Evolutionary conservation across 164 flowering plant genomes (phyloP), one percentile per base, ranked within the genome.

Genomic region (Chimonanthus salicifolius): DNA sequence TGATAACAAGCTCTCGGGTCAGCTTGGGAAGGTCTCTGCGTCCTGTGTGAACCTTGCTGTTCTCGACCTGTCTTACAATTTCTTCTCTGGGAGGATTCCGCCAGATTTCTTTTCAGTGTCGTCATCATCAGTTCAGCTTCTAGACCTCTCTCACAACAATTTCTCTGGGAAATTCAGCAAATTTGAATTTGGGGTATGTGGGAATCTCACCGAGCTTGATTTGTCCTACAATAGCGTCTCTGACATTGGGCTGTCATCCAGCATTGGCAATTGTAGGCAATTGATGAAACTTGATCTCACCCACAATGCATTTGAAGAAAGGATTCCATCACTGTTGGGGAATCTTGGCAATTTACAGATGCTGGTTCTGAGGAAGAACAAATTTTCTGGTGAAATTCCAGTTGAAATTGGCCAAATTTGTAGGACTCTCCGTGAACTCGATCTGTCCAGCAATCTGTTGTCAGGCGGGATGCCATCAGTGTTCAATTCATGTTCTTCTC

Each of bases 131-230:
- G 76, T 89, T 45, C 46, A 70, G 64, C 60, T 71, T 70, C 79
- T 90, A 47, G 88, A 89, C 77, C 85, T 90, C 49, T 89, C 94
- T 3, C 74, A 78, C 77, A 91, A 91, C 81, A 90, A 88, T 76
- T 87, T 93, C 68, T 82, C 94, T 6, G 88, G 88, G 15, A 68
- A 74, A 5, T 82, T 90, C 79, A 69, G 84, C 15, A 20, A 8
- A 44, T 62, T 89, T 51, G 81, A 82, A 33, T 85, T 91, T 43
- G 86, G 88, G 5, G 49, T n/a, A 11, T 91, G 92, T 73, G 71
- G 67, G 33, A 87, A 88, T 68, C 91, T 93, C 70, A 83, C 88
- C 13, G 63, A 77, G 3, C 77, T 93, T 46, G 76, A 80, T 62
- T 70, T 93, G 49, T 88, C 98, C 16, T 78, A 71, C 63, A 90